Base-by-base conservation (phyloP, 805 yeast species). In the Lipomyces kockii region DNA sequence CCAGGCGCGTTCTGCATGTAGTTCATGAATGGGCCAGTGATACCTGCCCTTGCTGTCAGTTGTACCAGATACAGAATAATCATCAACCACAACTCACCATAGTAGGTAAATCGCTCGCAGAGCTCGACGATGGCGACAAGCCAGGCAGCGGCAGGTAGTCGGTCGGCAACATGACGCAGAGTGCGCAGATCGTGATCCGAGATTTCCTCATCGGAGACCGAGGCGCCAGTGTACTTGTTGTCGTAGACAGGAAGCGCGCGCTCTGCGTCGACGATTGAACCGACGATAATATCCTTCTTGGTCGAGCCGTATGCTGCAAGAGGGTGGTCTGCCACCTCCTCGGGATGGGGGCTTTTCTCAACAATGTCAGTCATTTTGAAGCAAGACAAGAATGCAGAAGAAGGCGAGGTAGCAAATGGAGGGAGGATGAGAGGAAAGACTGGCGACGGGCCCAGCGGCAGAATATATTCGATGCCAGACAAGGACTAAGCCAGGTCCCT, bases 71-170 rank as follows among this genome's bases (percentile, higher is more conserved):
- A 51, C 14, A 14, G 22, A 22, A 60, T 9, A 22, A 14, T n/a
- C n/a, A 32, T 9, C 27, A 32, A 53, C 25, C 9, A 1, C 49
- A 3, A 59, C 27, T 46, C n/a, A 75, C 96, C 95, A 74, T 90
- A 90, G 81, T 87, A 90, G 12, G 94, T 84, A 76, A 90, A 90
- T 72, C 97, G 85, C 78, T 90, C 97, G 59, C 93, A 85, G 69
- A 90, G 85, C 80, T 90, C 96, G 53, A 90, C 91, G 57, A 90
- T 66, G 14, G 89, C 89, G 54, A 87, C 88, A 60, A 85, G 80
- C 86, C 86, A 87, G 71, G 87, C 85, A n/a, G 86, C 77, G 46
- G 79, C 53, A 25, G 89, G 89, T 46, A 86, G 81, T 11, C 66
- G 72, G 71, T 84, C 89, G 3, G 86, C 74, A 25, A 86, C 85